These are phyloP conservation scores for Sporothrix inflata DNA, from an alignment of 2,329 filamentous ascomycete species.

Conservation along the genomic window DNA sequence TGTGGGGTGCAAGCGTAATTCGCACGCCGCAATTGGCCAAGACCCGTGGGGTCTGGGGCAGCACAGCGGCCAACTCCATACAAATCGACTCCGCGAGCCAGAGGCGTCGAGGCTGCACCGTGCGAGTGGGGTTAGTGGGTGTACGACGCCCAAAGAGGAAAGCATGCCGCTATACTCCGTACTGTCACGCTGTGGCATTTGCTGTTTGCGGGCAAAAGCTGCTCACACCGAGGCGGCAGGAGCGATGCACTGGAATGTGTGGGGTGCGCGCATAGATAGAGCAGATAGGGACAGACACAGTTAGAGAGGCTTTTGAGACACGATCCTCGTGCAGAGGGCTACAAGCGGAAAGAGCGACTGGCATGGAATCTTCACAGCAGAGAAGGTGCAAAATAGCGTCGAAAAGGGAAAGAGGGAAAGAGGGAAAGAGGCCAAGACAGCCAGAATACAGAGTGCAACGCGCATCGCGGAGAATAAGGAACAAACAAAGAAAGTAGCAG, in stretches of 20 bases:
- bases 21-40: constrained; percentile 27
- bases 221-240: constrained; percentile 17
- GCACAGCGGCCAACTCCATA: background rate
- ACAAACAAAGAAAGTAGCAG: background rate
- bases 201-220: background rate
- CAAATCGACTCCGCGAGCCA: background rate
- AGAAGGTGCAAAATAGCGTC: background rate
- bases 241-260: constrained; percentile 19
- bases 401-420: background rate
- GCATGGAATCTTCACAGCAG: background rate
- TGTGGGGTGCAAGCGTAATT: constrained; percentile 29
- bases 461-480: background rate
- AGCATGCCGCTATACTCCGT: constrained; percentile 7
- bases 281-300: background rate
- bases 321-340: background rate
- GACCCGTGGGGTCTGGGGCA: background rate
- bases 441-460: background rate
- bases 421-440: background rate
- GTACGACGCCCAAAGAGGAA: background rate
- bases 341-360: constrained; percentile 9
- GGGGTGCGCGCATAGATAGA: background rate
- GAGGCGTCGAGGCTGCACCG: background rate
- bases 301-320: background rate
- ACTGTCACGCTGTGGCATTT: background rate
- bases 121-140: constrained; percentile 5